Conservation (phyloP, 352 stramenopile genomes). For the Phytophthora tentaculata region DNA sequence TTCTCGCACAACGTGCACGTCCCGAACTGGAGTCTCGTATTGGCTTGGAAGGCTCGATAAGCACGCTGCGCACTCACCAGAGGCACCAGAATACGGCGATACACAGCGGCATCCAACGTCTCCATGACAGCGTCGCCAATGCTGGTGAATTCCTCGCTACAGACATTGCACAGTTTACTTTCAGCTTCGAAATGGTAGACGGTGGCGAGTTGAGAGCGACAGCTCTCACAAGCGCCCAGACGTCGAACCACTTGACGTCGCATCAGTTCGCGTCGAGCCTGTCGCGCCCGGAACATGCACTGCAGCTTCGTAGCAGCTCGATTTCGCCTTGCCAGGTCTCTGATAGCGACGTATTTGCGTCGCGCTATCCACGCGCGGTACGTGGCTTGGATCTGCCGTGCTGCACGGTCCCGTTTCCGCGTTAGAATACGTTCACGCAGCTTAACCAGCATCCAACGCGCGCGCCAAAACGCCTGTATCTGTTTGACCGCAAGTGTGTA, state of each 20-base stretch:
- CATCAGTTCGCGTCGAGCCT: conserved; percentile 37
- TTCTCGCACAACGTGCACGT: conserved; percentile 52
- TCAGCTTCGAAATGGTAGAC: conserved; percentile 46
- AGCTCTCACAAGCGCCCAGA: conserved; percentile 52
- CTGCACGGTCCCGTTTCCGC: conserved; percentile 21
- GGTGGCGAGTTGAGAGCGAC: conserved; percentile 38
- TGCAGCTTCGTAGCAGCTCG: conserved; percentile 54
- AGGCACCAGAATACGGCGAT: conserved; percentile 36
- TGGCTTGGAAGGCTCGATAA: conserved; percentile 48
- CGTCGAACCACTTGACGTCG: conserved; percentile 43
- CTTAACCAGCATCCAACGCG: conserved; percentile 29
- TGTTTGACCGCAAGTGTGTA: conserved; percentile 19
- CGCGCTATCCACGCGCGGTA: conserved; percentile 27
- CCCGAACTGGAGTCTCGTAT: conserved; percentile 27
- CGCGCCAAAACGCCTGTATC: conserved; percentile 49
- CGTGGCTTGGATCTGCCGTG: conserved; percentile 31
- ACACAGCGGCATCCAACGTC: conserved; percentile 36
- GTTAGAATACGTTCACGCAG: conserved; percentile 14
- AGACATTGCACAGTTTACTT: conserved; percentile 44
- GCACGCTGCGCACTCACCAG: conserved; percentile 41
- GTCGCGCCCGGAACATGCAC: conserved; percentile 39
- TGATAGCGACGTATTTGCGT: conserved; percentile 34
- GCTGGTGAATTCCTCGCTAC: conserved; percentile 25
- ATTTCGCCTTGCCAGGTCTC: conserved; percentile 36
- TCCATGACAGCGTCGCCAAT: conserved; percentile 16